Evolutionary conservation across 2,329 filamentous ascomycete species (phyloP), one percentile per base, ranked within the genome.

Genomic region (Talaromyces marneffei): DNA sequence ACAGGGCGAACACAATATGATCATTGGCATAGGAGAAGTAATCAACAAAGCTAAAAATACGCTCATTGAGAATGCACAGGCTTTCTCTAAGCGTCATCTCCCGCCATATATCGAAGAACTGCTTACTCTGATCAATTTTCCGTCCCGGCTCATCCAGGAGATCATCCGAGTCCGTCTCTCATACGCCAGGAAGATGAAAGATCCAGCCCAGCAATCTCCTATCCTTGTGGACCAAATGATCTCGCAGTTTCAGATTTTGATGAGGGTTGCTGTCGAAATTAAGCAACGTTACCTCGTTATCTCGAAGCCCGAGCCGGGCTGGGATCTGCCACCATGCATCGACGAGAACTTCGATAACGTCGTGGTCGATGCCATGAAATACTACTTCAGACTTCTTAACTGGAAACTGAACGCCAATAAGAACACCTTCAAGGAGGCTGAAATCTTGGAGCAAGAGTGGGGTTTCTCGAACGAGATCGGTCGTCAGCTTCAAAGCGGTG

Each of bases 161-260:
- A 95, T 99, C 70, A 97, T 97, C 72, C 89, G 89, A 58, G 89
- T 96, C 68, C 89, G 94, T 62, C 82, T 97, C 29, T 90, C 88
- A 9, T 97, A 97, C 74, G 92, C 93, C 18, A 91, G 88, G 77
- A 93, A 92, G 74, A 96, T 97, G 87, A 96, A 93, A 77, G 93
- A 97, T 70, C 91, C 92, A 9, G 89, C 92, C 1, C 90, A 94
- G 77, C 91, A 96, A 73, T 95, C 92, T 66, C 83, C 90, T 27
- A 89, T 99, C 79, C 91, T 99, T 83, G 90, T 95, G 63, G 92
- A 97, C 72, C 93, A 97, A 77, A 96, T 97, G 90, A 97, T 99
- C 65, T 83, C 90, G 0, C 94, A 99, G 71, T 97, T 99, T 68
- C 92, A 96, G 75, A 90, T 97, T 48, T 80, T 97, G 59, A 85